These are phyloP conservation scores for Ophiosphaerella narmari DNA, from an alignment of 2,329 filamentous ascomycete genomes.

Conservation along the genomic window DNA sequence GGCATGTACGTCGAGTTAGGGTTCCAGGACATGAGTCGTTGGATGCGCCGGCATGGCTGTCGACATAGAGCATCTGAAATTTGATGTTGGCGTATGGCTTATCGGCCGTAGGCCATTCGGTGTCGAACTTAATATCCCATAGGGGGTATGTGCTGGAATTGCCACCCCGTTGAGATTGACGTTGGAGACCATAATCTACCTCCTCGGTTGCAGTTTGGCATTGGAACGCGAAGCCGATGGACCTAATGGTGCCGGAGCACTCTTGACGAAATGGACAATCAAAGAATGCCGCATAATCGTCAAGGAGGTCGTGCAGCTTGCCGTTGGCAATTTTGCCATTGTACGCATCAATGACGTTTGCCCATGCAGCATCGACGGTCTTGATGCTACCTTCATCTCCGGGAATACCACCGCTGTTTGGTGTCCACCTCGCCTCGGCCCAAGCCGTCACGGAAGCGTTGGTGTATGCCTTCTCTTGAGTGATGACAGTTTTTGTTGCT, in stretches of 20 bases:
- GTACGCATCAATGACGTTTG: slow-evolving; percentile 24
- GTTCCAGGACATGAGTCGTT: slow-evolving; percentile 20
- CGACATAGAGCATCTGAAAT: slow-evolving; percentile 25
- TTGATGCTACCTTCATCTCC: slow-evolving; percentile 21
- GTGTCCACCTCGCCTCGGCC: slow-evolving; percentile 21
- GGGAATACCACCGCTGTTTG: slow-evolving; percentile 23
- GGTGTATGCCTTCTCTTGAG: slow-evolving; percentile 21
- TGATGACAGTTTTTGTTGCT: slow-evolving; percentile 23
- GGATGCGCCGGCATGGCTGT: slow-evolving; percentile 14
- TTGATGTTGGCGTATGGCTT: slow-evolving; percentile 21
- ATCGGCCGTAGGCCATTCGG: slow-evolving; percentile 11
- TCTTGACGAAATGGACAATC: slow-evolving; percentile 26
- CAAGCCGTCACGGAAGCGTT: slow-evolving; percentile 25
- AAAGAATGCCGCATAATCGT: slow-evolving; percentile 20
- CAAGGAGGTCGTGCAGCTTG: slow-evolving; percentile 25
- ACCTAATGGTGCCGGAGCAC: slow-evolving; percentile 19
- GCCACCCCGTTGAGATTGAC: slow-evolving; percentile 6
- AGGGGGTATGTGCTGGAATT: slow-evolving; percentile 13
- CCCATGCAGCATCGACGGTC: slow-evolving; percentile 24
- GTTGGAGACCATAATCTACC: slow-evolving; percentile 25
- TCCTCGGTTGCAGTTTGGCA: slow-evolving; percentile 15
- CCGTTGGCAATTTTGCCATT: slow-evolving; percentile 27
- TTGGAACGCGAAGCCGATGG: slow-evolving; percentile 21
- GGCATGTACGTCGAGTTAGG: slow-evolving; percentile 16
- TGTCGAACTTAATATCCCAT: slow-evolving; percentile 21